Evolutionary conservation across 2,329 filamentous ascomycete species (phyloP), one percentile per base, ranked within the genome.

Genomic region (Aphanoascus verrucosus): DNA sequence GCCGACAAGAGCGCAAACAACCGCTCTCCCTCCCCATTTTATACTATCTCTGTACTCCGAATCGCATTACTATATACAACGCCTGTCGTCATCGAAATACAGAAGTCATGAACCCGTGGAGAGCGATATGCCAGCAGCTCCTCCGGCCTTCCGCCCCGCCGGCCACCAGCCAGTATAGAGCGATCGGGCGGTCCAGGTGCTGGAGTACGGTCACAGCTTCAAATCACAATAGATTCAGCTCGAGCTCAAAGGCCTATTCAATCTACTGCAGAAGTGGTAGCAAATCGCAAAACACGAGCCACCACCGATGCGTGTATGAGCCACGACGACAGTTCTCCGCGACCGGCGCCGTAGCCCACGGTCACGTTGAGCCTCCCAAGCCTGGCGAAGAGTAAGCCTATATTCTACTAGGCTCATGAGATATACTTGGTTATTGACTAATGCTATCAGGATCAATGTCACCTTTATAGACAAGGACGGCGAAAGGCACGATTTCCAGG

Each of bases 381-480:
- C 80, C 88, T 0, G 93, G 93, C 46, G 88, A 97, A 77, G 93
- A 96, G 88, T 94, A 75, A 65, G 84, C 72, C 32, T 46, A 14
- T 40, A 11, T 5, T 50, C 52, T 47, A 58, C 41, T 6, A 23
- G 19, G 1, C 11, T 17, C 14, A 12, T 37, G 44, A 35, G 9
- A 14, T 20, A 51, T 28, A 15, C 8, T n/a, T 9, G 17, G 12
- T 40, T 14, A 14, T 23, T 47, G 8, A 17, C 53, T 20, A 58
- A 5, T 53, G 11, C 40, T 15, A 23, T 11, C 59, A 94, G 89
- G 69, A 80, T 94, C 55, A 85, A 86, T 65, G 79, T 98, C 23
- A 94, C 90, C 0, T 96, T 97, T 67, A 79, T 97, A 61, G 90
- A 96, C 69, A 96, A 97, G 71, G 89, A 96, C 17, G 84, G 84